These are phyloP conservation scores for Leccinum incarnatum DNA, from an alignment of 768 basidiomycete species.

Conservation along the genomic window DNA sequence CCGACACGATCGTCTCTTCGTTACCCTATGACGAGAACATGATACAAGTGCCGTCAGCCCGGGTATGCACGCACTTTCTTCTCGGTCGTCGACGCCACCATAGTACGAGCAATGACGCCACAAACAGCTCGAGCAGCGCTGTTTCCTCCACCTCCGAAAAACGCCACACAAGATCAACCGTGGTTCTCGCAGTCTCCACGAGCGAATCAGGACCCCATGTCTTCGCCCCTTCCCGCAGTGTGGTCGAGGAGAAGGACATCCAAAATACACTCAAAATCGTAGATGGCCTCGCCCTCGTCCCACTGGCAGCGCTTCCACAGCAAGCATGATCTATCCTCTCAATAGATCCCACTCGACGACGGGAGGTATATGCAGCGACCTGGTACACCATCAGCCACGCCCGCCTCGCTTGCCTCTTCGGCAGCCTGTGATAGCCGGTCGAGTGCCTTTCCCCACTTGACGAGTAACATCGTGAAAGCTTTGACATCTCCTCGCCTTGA, in stretches of 20 bases:
- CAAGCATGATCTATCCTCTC: conserved; percentile 67
- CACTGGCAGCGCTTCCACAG: conserved; percentile 80
- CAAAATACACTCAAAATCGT: conserved; percentile 80
- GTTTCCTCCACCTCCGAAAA: conserved; percentile 87
- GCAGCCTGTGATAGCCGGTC: conserved; percentile 46
- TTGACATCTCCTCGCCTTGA: conserved; percentile 65
- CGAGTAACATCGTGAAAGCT: conserved; percentile 65
- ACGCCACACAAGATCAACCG: conserved; percentile 74
- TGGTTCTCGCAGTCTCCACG: conserved; percentile 25
- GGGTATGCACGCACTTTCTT: conserved; percentile 59
- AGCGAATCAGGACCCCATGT: conserved; percentile 31
- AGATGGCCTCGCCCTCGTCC: conserved; percentile 70
- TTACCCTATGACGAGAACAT: conserved; percentile 49
- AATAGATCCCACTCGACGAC: conserved; percentile 39
- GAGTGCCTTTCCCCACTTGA: conserved; percentile 68
- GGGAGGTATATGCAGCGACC: conserved; percentile 40
- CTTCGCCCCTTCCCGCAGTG: conserved; percentile 57
- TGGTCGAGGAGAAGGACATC: conserved; percentile 87
- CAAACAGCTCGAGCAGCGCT: conserved; percentile 76
- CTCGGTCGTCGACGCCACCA: conserved; percentile 46
- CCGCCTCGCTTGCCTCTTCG: conserved; percentile 43
- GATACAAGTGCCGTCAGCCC: neutral
- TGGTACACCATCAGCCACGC: conserved; percentile 36
- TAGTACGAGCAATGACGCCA: conserved; percentile 63
- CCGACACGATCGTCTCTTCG: conserved; percentile 65